Evolutionary conservation across 1,284 basidiomycete genomes (phyloP), one percentile per base, ranked within the genome.

Genomic region (Ceratobasidium sp.): DNA sequence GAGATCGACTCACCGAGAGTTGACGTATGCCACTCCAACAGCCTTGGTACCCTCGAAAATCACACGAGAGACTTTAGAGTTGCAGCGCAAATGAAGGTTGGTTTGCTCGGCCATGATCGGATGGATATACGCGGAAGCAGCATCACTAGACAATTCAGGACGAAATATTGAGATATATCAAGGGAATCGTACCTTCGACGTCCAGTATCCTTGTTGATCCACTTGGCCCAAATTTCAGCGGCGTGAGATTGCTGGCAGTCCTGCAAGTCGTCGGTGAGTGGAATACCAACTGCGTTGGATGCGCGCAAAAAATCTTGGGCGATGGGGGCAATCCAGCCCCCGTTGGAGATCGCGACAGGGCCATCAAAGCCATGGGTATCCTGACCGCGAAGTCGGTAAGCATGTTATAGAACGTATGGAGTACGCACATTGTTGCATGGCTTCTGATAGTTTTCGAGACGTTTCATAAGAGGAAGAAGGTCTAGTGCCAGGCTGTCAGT

Each of bases 361-460:
- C 92, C 92, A 78, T 91, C 88, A 81, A 91, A 91, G 76, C 90
- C 91, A 81, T 92, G 91, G 0, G 88, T 89, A 79, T 91, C 87
- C 65, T 70, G 18, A 12, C 14, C 38, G 44, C 52, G 81, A 86
- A 86, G 80, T 87, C 38, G 77, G 81, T 44, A 3, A 46, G 46
- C 3, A 23, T 50, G 33, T 33, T 10, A 27, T 8, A 54, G 3
- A 30, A 30, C 27, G 27, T 30, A 30, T 30, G 27, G 12, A 2
- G 44, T 7, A 50, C 71, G n/a, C 52, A 64, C 71, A 41, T 81
- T 80, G 65, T 78, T 77, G 78, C 71, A 79, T 2, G 92, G 91
- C 85, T 92, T 92, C 86, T 92, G 92, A 82, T 93, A 93, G 85
- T 92, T 92, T 87, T 93, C 91, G 75, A 92, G 85, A 69, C 91